Base-by-base conservation (phyloP, 345 rosid genomes). In the Cardamine chenopodiifolia region DNA sequence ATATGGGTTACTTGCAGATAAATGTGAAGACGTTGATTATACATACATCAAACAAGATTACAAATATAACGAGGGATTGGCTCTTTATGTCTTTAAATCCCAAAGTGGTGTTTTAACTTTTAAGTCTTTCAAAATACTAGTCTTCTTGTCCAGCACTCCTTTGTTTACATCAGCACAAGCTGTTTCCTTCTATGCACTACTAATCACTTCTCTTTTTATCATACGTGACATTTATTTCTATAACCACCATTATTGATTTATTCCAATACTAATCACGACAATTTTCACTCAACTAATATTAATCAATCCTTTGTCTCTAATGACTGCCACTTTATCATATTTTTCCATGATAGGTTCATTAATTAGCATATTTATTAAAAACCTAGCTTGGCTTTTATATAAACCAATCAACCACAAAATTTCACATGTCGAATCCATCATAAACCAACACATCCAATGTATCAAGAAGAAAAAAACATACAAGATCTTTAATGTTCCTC, bases 361-460 rank as follows among this genome's bases (percentile, higher is more conserved):
- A 29, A 55, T 70, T 48, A 29, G 32, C 62, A 64, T 57, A 54
- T 39, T 77, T 25, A 59, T 53, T 53, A 22, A 34, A 55, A 17
- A 37, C 20, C 28, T 22, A 62, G 34, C 19, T 29, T 63, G 13
- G n/a, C 20, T 56, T 56, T 61, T 63, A 55, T 56, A 62, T 5
- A 35, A 64, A 48, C 75, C 45, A 70, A 25, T 63, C 65, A 58
- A 57, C 62, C 15, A 47, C 26, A 45, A 64, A 57, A 56, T 10
- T 64, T 71, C 81, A 78, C 81, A 71, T 78, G 81, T 59, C 31
- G 45, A 65, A 50, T 65, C 76, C 80, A 64, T 65, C 31, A 17
- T 48, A 26, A 19, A 64, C 23, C 67, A 70, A 49, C 80, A 76
- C 26, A 55, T 77, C 68, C 81, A 78, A 39, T 71, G 81, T 22